Evolutionary conservation across 2,329 filamentous ascomycete species (phyloP), one percentile per base, ranked within the genome.

Genomic region (Neonectria sp.): DNA sequence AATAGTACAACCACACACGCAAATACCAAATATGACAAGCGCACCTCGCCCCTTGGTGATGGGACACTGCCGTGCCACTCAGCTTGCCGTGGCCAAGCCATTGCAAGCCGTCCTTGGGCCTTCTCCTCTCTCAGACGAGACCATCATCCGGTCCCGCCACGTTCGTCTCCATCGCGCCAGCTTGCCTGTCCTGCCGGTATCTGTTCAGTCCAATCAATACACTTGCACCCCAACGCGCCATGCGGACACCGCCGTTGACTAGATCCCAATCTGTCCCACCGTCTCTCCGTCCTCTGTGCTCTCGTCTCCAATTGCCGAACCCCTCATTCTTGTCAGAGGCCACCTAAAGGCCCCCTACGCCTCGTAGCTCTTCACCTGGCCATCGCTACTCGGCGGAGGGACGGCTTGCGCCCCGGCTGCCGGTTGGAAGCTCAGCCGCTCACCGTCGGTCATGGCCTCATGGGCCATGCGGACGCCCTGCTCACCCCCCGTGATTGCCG

Each of bases 311-410:
- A 55, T 62, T 55, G 31, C 48, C 25, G 24, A n/a, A 31, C 29
- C 55, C 56, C 15, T 43, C 31, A 31, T 53, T n/a, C 31, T 35
- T 12, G 13, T 52, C 17, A 24, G 11, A 24, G 40, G 40, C 40
- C 40, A 45, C n/a, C 33, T 13, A 24, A 24, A 48, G 13, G 29
- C 64, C 40, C 25, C 51, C 76, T 81, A 90, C 62, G 86, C 84
- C 76, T 90, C 88, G 69, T 85, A 88, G 73, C 83, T 89, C 80
- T 90, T 91, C 69, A 89, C 82, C 62, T 85, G 84, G 5, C 86
- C 86, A 63, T 86, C 84, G 31, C 81, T 85, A 75, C 88, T 88
- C 60, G 89, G 81, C 15, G 89, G 88, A 72, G 88, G 86, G 59
- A 89, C 83, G 9, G 80, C 81, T 55, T 81, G 81, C 1, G 82